Conservation (phyloP, 352 stramenopile species). For the Pythium grandisporangium region DNA sequence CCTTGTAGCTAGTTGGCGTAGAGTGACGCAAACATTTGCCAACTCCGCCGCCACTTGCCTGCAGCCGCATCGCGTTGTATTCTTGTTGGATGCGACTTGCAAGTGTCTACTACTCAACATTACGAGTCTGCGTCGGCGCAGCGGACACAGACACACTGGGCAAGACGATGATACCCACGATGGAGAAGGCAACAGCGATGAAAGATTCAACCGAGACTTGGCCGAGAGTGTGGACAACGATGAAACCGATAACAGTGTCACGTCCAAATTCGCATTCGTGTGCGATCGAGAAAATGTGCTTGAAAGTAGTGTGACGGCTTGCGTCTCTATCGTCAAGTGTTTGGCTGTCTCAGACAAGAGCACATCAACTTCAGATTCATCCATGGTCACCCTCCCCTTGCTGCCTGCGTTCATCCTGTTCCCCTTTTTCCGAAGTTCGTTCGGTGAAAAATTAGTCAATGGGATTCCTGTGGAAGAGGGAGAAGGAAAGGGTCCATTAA, state of each 20-base stretch:
- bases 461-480: conserved; percentile 56
- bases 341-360: background rate
- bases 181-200: no score
- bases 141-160: no score
- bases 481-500: conserved; percentile 62
- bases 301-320: conserved; percentile 3
- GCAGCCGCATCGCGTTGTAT: conserved; percentile 10
- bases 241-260: conserved; percentile 1
- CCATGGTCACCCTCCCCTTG: background rate
- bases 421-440: conserved; percentile 59
- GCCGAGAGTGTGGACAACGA: background rate
- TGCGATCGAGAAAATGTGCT: conserved; percentile 9
- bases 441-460: conserved; percentile 59
- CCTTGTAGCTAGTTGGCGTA: conserved; percentile 25
- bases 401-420: conserved; percentile 24
- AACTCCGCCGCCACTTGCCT: background rate
- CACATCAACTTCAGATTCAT: background rate
- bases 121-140: no score
- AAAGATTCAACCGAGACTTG: no score
- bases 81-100: conserved; percentile 35
- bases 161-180: no score
- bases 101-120: conserved; percentile 42
- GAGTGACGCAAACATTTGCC: conserved; percentile 7
- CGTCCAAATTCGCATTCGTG: conserved; percentile 14
- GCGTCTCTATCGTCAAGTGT: conserved; percentile 5